Conservation (phyloP, 495 filamentous ascomycete genomes). For the Daldinia decipiens region DNA sequence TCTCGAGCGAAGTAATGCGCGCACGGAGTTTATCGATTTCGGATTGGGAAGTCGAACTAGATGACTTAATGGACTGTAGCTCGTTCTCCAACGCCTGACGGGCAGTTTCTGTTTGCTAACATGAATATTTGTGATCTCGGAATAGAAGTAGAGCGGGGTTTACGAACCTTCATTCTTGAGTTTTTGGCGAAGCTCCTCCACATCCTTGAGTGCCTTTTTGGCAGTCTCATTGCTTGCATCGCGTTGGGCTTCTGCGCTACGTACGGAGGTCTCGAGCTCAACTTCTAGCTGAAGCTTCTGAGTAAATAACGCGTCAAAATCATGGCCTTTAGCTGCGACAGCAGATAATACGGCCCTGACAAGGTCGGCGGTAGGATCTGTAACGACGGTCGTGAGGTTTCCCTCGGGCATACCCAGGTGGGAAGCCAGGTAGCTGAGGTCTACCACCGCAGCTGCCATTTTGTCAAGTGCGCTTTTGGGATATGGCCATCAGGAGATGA, state of each 20-base stretch:
- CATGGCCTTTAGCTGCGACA: conserved; percentile 78
- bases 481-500: conserved; percentile 37
- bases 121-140: conserved; percentile 29
- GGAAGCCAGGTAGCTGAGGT: conserved; percentile 77
- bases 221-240: conserved; percentile 80
- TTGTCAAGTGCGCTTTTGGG: conserved; percentile 46
- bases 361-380: conserved; percentile 80
- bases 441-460: conserved; percentile 81
- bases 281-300: conserved; percentile 88
- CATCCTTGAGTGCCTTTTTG: conserved; percentile 84
- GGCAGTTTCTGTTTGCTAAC: conserved; percentile 45
- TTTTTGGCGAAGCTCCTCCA: conserved; percentile 78
- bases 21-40: conserved; percentile 79
- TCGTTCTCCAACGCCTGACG: conserved; percentile 75
- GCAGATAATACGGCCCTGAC: conserved; percentile 73
- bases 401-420: conserved; percentile 77
- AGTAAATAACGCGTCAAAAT: conserved; percentile 79
- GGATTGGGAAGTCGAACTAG: conserved; percentile 76
- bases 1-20: conserved; percentile 85
- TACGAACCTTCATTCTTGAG: conserved; percentile 81
- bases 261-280: conserved; percentile 90
- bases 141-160: conserved; percentile 1
- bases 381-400: conserved; percentile 70
- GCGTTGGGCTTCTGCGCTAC: conserved; percentile 79
- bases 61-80: conserved; percentile 79